Conservation (phyloP, 1,284 basidiomycete species). For the Ceratobasidium sp. region DNA sequence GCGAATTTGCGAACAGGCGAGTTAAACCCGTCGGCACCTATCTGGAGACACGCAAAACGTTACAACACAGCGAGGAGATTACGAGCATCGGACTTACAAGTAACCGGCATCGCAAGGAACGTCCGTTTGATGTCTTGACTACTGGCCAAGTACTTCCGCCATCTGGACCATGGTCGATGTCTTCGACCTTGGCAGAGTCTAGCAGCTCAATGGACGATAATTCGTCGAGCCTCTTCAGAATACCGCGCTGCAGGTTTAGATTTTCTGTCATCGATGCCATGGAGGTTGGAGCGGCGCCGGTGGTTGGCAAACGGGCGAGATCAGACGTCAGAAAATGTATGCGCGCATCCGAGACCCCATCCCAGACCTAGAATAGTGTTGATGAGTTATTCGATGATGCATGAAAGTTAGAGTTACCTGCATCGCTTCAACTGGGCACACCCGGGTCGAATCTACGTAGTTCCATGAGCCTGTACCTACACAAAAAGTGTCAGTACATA, state of each 20-base stretch:
- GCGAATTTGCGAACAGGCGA: conserved; percentile 93
- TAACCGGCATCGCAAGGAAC: conserved; percentile 72
- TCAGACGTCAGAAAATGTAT: conserved; percentile 75
- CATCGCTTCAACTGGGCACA: conserved; percentile 83
- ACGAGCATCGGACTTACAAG: conserved; percentile 63
- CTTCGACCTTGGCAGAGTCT: conserved; percentile 75
- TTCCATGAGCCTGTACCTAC: conserved; percentile 86
- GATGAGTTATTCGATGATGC: conserved; percentile 3
- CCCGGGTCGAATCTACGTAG: conserved; percentile 76
- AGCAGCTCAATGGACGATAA: conserved; percentile 64
- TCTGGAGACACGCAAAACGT: conserved; percentile 59
- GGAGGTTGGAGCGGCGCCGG: conserved; percentile 25
- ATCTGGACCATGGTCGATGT: conserved; percentile 62
- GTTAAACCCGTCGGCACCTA: conserved; percentile 96
- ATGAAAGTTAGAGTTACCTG: conserved; percentile 64
- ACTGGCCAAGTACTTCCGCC: conserved; percentile 75
- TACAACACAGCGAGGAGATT: neutral
- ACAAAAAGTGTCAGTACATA: neutral
- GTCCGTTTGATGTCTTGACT: conserved; percentile 73
- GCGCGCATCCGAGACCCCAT: conserved; percentile 83
- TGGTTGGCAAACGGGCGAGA: conserved; percentile 53
- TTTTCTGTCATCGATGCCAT: conserved; percentile 86
- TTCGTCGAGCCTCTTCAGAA: conserved; percentile 68
- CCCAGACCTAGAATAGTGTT: conserved; percentile 76
- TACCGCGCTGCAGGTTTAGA: conserved; percentile 86